Conservation (phyloP, 257 asterid genomes). For the Handroanthus guayacan region DNA sequence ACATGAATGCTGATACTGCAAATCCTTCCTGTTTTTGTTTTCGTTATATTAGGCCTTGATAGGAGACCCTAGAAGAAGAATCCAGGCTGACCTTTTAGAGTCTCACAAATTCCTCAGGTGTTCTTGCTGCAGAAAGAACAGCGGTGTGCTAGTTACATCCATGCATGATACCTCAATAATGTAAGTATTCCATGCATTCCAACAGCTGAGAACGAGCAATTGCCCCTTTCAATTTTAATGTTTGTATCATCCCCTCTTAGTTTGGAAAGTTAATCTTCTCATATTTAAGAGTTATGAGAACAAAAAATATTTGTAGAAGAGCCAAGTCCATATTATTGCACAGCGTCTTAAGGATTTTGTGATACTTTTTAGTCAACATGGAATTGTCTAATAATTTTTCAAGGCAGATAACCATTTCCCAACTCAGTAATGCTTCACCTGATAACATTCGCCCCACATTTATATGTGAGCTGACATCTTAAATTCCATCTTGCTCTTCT, state of each 20-base stretch:
- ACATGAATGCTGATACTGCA: background rate
- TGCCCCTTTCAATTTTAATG: background rate
- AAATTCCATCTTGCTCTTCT: background rate
- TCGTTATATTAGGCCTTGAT: conserved; percentile 68
- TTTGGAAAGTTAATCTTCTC: background rate
- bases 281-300: background rate
- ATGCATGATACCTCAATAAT: conserved; percentile 82
- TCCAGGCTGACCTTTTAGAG: conserved; percentile 87
- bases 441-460: background rate
- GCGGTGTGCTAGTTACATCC: conserved; percentile 57
- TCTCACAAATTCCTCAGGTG: conserved; percentile 71
- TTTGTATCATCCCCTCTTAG: background rate
- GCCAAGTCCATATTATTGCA: background rate
- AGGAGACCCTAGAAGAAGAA: conserved; percentile 96
- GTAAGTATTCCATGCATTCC: conserved; percentile 53
- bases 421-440: background rate
- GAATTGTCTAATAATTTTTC: background rate
- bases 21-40: conserved; percentile 32
- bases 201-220: background rate
- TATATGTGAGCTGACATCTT: background rate
- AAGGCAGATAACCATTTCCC: background rate
- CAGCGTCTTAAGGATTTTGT: background rate
- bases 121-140: conserved; percentile 74
- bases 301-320: background rate
- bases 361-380: background rate